Conservation (phyloP, 306 rosid genomes). For the Gleditsia sinensis region DNA sequence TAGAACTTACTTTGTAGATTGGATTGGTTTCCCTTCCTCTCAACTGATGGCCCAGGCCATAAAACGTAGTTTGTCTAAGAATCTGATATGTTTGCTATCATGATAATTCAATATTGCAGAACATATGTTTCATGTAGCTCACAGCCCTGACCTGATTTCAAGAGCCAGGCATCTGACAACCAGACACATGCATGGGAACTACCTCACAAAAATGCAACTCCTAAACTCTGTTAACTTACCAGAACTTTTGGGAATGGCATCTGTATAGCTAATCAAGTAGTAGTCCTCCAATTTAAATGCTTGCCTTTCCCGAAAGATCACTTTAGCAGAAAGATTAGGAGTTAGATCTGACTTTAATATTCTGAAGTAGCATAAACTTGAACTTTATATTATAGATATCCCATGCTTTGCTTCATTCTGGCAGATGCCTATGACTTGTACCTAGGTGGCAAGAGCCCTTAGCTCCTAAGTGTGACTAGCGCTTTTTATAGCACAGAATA, state of each 20-base stretch:
- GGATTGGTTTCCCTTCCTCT: background rate
- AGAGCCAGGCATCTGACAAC: background rate
- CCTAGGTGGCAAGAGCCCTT: background rate
- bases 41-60: background rate
- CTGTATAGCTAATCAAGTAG: background rate
- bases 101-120: background rate
- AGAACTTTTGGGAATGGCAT: background rate
- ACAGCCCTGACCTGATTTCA: background rate
- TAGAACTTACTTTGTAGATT: background rate
- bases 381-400: background rate
- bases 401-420: background rate
- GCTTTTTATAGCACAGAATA: background rate
- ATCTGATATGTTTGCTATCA: background rate
- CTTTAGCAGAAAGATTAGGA: background rate
- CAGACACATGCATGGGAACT: background rate
- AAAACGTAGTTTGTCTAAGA: background rate
- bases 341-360: background rate
- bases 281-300: background rate
- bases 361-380: background rate
- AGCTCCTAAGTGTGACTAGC: background rate
- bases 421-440: background rate
- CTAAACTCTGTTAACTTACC: background rate
- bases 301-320: background rate
- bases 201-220: background rate
- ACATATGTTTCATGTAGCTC: background rate